Base-by-base conservation (phyloP, 257 asterid genomes). In the Eustoma russellianum region DNA sequence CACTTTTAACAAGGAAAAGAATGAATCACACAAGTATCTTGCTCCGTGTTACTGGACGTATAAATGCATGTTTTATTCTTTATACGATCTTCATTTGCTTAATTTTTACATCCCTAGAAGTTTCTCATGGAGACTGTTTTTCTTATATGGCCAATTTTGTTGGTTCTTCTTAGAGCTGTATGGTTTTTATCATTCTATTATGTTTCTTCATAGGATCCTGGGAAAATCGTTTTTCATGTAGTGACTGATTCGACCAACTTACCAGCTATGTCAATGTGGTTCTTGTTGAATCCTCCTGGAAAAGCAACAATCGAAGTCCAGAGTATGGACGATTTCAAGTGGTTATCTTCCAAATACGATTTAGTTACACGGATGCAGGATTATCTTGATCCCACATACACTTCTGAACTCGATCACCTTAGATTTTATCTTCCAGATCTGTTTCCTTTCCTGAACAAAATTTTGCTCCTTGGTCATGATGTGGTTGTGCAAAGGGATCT, bases 241-340 rank as follows among this genome's bases (percentile, higher is more conserved):
- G 86, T 88, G 69, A 88, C 97, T 1, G 93, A 92, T 73, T 68
- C 88, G 17, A 77, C 87, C 46, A 88, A 81, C 77, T 56, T 72
- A 56, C 95, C 97, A 41, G 86, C 98, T 43, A 79, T 92, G 70
- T 64, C 87, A 15, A 88, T 85, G 97, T 92, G 98, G 98, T 92
- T 92, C 82, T 65, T 88, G 69, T 63, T 64, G 56, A 88, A 85
- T 68, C 84, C 94, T 67, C 97, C 88, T 9, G 75, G 74, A 17
- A 75, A 81, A 69, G 93, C 98, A 65, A 74, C 88, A 24, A 62
- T 88, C 41, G 76, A 81, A 33, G 83, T 92, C 66, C 88, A 79
- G 74, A 76, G 78, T 68, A 56, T 78, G 33, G 95, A 83, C 30
- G 53, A 52, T 57, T 85, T 77, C 53, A 72, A 68, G 45, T 77